A percentile compares a stretch with the other conserved stretches of the same genome.
Evolutionary conservation across 768 basidiomycete genomes (phyloP).

Genomic region (Phallus indusiatus): DNA sequence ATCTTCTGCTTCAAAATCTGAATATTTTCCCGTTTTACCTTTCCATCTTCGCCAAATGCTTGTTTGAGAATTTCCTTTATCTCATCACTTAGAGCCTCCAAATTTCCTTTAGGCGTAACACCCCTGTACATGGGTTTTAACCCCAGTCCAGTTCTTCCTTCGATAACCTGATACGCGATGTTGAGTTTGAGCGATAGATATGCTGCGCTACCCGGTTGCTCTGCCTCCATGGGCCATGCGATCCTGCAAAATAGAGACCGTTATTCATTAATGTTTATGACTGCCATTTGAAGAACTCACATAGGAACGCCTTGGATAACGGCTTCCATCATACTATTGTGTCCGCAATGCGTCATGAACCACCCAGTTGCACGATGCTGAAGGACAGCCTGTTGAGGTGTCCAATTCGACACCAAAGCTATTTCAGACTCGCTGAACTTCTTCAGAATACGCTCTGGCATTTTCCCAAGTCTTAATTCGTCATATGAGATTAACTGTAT

Average conservation of each 20-base stretch:
- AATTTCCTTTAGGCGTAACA: constrained; percentile 12
- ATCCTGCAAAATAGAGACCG: constrained; percentile 11
- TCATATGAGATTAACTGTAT: too few species aligned
- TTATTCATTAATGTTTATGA: background rate
- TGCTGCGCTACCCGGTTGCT: constrained; percentile 17
- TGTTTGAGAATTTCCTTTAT: constrained; percentile 8
- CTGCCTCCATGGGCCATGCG: constrained; percentile 18
- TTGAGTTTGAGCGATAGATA: constrained; percentile 12
- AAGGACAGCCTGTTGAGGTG: constrained; percentile 19
- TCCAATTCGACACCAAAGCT: constrained; percentile 17
- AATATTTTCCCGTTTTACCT: constrained; percentile 13
- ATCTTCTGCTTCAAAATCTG: too few species aligned
- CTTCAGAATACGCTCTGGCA: background rate
- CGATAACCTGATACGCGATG: constrained; percentile 16
- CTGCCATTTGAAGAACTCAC: background rate
- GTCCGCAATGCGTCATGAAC: constrained; percentile 20
- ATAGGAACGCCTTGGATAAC: constrained; percentile 17
- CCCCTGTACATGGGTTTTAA: too few species aligned
- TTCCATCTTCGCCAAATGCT: constrained; percentile 15
- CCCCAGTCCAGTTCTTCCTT: constrained; percentile 14
- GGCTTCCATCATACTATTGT: constrained; percentile 18
- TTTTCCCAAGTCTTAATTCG: too few species aligned
- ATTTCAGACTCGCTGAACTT: constrained; percentile 13
- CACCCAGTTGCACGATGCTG: constrained; percentile 20
- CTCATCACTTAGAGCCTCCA: constrained; percentile 14